Evolutionary conservation across 1,284 basidiomycete genomes (phyloP), one percentile per base, ranked within the genome.

Genomic region (Abortiporus biennis): DNA sequence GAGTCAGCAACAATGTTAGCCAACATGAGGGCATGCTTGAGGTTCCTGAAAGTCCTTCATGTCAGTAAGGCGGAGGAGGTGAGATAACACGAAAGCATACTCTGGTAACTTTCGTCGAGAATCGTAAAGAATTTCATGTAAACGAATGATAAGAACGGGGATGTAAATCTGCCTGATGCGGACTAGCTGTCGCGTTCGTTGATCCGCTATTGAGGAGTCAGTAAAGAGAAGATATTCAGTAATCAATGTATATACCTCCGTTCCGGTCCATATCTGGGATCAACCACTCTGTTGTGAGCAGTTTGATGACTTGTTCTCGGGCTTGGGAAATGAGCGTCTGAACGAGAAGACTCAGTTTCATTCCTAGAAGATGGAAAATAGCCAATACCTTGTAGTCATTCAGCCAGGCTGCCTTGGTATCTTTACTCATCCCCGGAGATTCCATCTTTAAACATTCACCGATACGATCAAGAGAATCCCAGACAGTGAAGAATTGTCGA

Each of bases 1-100:
- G 91, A 91, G 62, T 94, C 90, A 0, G 93, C 94, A 1, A 99
- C 85, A 24, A 91, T 69, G 53, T 87, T 92, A 12, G 82, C 80
- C 2, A 99, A 71, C 25, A 85, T 68, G 42, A 98, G 65, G 0
- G 85, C 83, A 12, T 76, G 72, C 53, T 84, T 81, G n/a, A 96
- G 71, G 56, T 95, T 91, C 43, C 92, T 93, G 53, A 11, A 38
- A 24, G 15, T n/a, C 32, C 39, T 24, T 32, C 36, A 17, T 11
- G 22, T 30, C n/a, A 34, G 37, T 21, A 24, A 36, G 30, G 33
- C 30, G 12, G 35, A 8, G n/a, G 23, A 42, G 36, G 24, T 16
- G 19, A 13, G 32, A 25, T 31, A 32, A 23, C 19, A 49, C 37
- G 40, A 17, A n/a, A n/a, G 72, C 85, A 44, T 54, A 93, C 86